phyloP scores from a whole-genome alignment of 306 rosid species.

The Morella rubra region DNA sequence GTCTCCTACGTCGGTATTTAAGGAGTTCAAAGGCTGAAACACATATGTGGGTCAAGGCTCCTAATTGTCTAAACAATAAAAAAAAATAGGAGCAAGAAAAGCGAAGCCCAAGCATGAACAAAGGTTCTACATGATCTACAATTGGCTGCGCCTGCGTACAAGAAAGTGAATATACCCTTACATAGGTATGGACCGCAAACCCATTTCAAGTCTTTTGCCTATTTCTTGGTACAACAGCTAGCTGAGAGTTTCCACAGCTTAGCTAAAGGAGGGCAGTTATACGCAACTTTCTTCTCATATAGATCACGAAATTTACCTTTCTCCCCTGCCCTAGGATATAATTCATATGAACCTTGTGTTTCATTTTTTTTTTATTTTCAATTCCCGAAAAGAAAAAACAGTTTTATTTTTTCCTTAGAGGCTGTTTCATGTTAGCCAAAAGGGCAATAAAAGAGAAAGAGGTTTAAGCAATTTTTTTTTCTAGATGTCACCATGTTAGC shows the following conservation, averaged over 20 bases:
- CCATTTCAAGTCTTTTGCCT: background rate
- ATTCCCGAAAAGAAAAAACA: too few relatives aligned
- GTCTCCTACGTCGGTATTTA: conserved; percentile 19
- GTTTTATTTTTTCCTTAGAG: too few relatives aligned
- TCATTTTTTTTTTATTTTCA: too few relatives aligned
- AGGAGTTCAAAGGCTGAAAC: background rate
- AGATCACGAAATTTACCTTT: too few relatives aligned
- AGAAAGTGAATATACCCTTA: background rate
- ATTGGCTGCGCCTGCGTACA: conserved; percentile 5
- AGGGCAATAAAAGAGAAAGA: too few relatives aligned
- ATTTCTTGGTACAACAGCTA: too few relatives aligned
- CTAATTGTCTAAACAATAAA: background rate
- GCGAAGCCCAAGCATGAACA: conserved; percentile 8
- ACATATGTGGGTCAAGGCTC: background rate
- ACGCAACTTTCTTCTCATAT: too few relatives aligned
- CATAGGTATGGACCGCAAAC: background rate
- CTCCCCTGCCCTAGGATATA: too few relatives aligned
- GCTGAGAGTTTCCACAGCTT: background rate
- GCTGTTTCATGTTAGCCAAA: too few relatives aligned
- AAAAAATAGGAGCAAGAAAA: background rate
- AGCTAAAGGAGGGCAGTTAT: background rate
- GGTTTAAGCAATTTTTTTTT: too few relatives aligned
- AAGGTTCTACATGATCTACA: conserved; percentile 4
- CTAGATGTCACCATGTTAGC: too few relatives aligned
- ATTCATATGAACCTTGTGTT: too few relatives aligned